These are phyloP conservation scores for Protomyces inundatus DNA, from an alignment of 1,139 yeast species.

Conservation along the genomic window DNA sequence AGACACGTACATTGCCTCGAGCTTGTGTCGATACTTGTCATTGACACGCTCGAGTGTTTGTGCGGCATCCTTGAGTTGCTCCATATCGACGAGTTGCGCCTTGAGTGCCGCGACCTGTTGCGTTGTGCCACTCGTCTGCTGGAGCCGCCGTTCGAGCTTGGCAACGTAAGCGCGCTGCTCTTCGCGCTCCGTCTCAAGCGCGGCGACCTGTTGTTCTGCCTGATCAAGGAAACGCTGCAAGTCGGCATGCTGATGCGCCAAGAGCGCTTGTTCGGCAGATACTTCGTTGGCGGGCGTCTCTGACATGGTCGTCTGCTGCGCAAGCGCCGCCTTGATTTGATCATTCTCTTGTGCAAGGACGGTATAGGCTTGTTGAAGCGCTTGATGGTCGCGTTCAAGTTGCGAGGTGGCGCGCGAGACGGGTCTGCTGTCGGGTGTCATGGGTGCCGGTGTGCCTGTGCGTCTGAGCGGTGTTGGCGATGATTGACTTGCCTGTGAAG, in stretches of 20 bases:
- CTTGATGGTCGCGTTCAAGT: background rate
- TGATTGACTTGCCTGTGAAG: background rate
- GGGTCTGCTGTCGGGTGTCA: too few relatives aligned
- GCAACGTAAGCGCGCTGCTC: background rate
- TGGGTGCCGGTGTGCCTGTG: background rate
- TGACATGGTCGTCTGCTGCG: background rate
- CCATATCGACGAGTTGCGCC: background rate
- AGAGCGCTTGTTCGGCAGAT: background rate
- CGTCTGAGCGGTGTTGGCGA: background rate
- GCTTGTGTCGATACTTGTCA: conserved; percentile 4
- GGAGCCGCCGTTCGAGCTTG: background rate
- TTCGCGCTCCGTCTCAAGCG: background rate
- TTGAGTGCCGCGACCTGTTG: background rate
- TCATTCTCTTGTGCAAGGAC: background rate
- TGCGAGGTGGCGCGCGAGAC: background rate
- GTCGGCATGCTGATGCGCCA: background rate
- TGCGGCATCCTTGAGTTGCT: background rate
- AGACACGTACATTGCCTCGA: background rate
- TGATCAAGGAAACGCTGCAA: conserved; percentile 2
- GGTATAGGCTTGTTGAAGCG: background rate
- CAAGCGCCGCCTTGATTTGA: background rate
- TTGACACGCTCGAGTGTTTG: background rate
- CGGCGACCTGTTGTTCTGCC: background rate
- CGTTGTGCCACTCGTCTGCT: background rate
- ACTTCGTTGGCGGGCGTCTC: background rate